Conservation (phyloP, 129 eudicot genomes). For the Sambucus nigra region DNA sequence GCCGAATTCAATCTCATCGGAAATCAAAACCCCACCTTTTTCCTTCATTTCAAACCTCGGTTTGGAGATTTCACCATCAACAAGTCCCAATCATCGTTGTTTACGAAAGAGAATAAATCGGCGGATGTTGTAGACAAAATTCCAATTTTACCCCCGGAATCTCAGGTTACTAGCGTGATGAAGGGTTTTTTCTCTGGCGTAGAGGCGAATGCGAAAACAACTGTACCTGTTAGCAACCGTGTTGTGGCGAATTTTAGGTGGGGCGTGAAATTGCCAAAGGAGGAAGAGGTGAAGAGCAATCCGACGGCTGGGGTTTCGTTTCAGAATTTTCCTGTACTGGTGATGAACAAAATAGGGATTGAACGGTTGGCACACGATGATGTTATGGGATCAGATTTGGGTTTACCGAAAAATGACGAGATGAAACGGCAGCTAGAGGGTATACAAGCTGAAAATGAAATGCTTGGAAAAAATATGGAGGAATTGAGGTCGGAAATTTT, state of each 20-base stretch:
- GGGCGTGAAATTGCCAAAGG: slow-evolving; percentile 65
- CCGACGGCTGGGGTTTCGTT: slow-evolving; percentile 35
- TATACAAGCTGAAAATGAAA: slow-evolving; percentile 33
- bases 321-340: slow-evolving; percentile 39
- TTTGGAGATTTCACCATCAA: slow-evolving; percentile 67
- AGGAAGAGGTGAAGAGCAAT: slow-evolving; percentile 20
- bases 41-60: slow-evolving; percentile 63
- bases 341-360: slow-evolving; percentile 71
- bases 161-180: slow-evolving; percentile 29
- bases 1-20: slow-evolving; percentile 56
- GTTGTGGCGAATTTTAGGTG: slow-evolving; percentile 65
- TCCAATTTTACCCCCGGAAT: slow-evolving; percentile 16
- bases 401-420: slow-evolving; percentile 24
- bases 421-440: slow-evolving; percentile 41
- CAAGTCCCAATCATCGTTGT: slow-evolving; percentile 46
- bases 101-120: slow-evolving; percentile 20
- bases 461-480: slow-evolving; percentile 29
- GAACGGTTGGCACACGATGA: slow-evolving; percentile 45
- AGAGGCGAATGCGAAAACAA: slow-evolving; percentile 46
- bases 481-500: slow-evolving; percentile 39
- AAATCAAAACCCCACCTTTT: slow-evolving; percentile 52
- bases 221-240: slow-evolving; percentile 38
- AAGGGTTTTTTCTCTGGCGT: slow-evolving; percentile 25
- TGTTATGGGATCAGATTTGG: slow-evolving; percentile 7
- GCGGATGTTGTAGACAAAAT: slow-evolving; percentile 23